Evolutionary conservation across 1,284 basidiomycete species (phyloP).

Genomic region (Anthracocystis walkeri): DNA sequence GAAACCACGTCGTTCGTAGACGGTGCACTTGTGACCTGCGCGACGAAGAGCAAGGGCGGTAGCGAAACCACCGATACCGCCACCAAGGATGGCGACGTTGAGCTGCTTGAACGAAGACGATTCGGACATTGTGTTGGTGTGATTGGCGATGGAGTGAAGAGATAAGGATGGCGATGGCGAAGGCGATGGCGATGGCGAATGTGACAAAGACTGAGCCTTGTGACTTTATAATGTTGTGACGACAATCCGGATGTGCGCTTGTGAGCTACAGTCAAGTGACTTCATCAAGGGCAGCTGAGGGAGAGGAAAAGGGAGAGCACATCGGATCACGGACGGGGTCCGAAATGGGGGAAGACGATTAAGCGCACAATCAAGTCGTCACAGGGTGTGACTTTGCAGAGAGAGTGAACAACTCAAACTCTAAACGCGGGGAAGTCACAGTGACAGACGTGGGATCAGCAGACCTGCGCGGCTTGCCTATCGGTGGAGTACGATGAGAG

Average conservation of each 20-base stretch:
- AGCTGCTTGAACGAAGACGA: constrained; percentile 45
- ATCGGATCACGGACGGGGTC: constrained; percentile 32
- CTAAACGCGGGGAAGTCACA: constrained; percentile 8
- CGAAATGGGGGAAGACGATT: constrained; percentile 4
- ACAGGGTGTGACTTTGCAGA: constrained; percentile 2
- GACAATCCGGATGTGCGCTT: not conserved
- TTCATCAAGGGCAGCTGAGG: not conserved
- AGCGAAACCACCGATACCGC: constrained; percentile 48
- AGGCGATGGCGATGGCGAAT: not conserved
- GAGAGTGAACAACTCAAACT: not conserved
- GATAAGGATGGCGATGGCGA: not conserved
- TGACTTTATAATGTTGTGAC: constrained; percentile 8
- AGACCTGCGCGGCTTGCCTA: not conserved
- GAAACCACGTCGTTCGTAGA: constrained; percentile 49
- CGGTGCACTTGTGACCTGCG: constrained; percentile 49
- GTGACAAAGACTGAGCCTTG: not conserved
- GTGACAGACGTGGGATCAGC: not conserved
- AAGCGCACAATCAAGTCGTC: not conserved
- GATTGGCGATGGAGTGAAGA: not conserved
- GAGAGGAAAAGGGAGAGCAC: not conserved
- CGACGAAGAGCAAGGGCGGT: constrained; percentile 44
- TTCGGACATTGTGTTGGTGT: constrained; percentile 18
- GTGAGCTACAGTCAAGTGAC: constrained; percentile 3
- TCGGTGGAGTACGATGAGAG: not conserved
- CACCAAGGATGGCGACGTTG: constrained; percentile 47